phyloP scores from a whole-genome alignment of 2,329 filamentous ascomycete species.

The Metarhizium sp. region DNA sequence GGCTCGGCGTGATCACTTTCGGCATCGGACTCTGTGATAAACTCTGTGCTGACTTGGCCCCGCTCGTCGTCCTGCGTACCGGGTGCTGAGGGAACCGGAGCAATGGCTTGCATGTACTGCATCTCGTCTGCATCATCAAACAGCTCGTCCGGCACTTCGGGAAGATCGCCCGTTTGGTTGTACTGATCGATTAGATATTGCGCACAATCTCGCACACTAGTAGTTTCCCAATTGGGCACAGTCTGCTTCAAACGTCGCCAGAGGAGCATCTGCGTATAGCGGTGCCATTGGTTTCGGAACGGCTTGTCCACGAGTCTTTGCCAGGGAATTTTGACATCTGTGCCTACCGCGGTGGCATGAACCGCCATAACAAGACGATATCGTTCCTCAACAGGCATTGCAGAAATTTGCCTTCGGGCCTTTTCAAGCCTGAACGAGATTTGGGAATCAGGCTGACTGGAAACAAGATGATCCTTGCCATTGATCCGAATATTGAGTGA shows the following conservation, averaged over 20 bases:
- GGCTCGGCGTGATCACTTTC: slow-evolving; percentile 12
- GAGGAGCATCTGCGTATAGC: slow-evolving; percentile 25
- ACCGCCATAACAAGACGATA: slow-evolving; percentile 34
- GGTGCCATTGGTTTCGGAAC: slow-evolving; percentile 29
- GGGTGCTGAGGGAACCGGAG: neutral
- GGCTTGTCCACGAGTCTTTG: slow-evolving; percentile 29
- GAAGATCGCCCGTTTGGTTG: slow-evolving; percentile 22
- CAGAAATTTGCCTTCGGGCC: slow-evolving; percentile 30
- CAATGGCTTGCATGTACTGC: slow-evolving; percentile 17
- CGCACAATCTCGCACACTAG: slow-evolving; percentile 24
- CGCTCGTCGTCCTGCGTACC: neutral
- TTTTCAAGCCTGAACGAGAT: slow-evolving; percentile 33
- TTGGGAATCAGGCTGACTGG: slow-evolving; percentile 20
- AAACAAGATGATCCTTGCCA: slow-evolving; percentile 23
- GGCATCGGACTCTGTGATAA: slow-evolving; percentile 19
- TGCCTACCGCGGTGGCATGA: slow-evolving; percentile 26
- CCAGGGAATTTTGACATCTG: slow-evolving; percentile 43
- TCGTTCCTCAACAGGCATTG: slow-evolving; percentile 35
- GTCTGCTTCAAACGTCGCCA: slow-evolving; percentile 29
- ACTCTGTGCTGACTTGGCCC: slow-evolving; percentile 16
- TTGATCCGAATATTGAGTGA: slow-evolving; percentile 26
- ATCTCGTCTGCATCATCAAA: slow-evolving; percentile 25
- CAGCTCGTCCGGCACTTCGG: slow-evolving; percentile 19
- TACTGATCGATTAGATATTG: slow-evolving; percentile 25
- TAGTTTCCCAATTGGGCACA: slow-evolving; percentile 21